These are phyloP conservation scores for Xerocomellus chrysenteron DNA, from an alignment of 768 basidiomycete genomes.

Conservation along the genomic window DNA sequence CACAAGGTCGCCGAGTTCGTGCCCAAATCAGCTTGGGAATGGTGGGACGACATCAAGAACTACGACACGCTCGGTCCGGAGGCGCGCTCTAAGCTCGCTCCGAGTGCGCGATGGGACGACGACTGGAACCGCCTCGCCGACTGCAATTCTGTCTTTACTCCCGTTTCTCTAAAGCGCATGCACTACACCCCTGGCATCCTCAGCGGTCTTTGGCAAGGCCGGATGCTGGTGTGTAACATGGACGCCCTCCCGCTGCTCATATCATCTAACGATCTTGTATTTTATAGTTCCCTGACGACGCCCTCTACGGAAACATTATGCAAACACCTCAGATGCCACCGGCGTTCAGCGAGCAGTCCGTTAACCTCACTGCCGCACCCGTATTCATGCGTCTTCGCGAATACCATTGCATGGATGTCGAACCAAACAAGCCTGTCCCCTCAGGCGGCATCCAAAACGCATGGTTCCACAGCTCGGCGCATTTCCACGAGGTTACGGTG, in stretches of 20 bases:
- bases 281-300: constrained; percentile 22
- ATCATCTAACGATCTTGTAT: not conserved
- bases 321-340: constrained; percentile 23
- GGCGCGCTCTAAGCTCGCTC: constrained; percentile 25
- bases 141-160: constrained; percentile 41
- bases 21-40: constrained; percentile 15
- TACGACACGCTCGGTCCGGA: constrained; percentile 25
- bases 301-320: constrained; percentile 19
- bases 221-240: constrained; percentile 52
- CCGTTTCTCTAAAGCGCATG: constrained; percentile 28
- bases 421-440: constrained; percentile 33
- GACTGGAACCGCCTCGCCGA: constrained; percentile 56
- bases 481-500: constrained; percentile 23
- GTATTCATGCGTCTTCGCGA: constrained; percentile 61
- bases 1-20: constrained; percentile 37
- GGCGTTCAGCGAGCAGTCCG: constrained; percentile 34
- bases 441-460: constrained; percentile 41
- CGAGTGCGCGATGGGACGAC: constrained; percentile 51
- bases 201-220: constrained; percentile 61
- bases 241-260: not conserved
- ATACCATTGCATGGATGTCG: constrained; percentile 44
- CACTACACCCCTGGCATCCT: constrained; percentile 53
- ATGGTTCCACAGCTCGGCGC: constrained; percentile 36
- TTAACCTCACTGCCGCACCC: constrained; percentile 45
- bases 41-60: constrained; percentile 20